Evolutionary conservation across 805 yeast genomes (phyloP), one percentile per base, ranked within the genome.

Genomic region (Saturnispora quitensis): DNA sequence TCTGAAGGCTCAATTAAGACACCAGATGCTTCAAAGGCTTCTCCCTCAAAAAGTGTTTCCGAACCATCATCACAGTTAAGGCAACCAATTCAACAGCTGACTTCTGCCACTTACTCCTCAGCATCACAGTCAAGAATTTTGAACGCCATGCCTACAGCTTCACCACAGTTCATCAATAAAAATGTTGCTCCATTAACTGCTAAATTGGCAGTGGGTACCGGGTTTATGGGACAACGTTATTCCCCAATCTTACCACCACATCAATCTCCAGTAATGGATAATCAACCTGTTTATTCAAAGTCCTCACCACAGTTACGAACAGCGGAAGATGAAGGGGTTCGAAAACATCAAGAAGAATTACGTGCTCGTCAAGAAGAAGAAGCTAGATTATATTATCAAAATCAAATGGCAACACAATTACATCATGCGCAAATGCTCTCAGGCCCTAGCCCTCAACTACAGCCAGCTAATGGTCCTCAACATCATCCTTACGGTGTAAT

Each of bases 321-420:
- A 13, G 49, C 18, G 9, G 49, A 47, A 4, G 49, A 47, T 18
- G n/a, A 18, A 13, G 18, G 18, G 10, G n/a, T 38, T 27, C 44
- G 49, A 4, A 40, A 47, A 20, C 49, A 47, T 24, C 49, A 47
- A 27, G 49, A 36, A 22, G 44, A 47, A 20, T 25, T 47, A 28
- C 43, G 49, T 18, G 38, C 17, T 40, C 43, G 49, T 17, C 44
- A 47, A 25, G 49, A 47, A 20, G 49, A 47, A 28, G 49, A 47
- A 10, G 17, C 40, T 25, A 36, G 44, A 36, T 5, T 24, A 6
- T 28, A 36, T 47, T 38, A 47, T 36, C 49, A 47, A 47, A 25
- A 31, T n/a, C 49, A 36, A 36, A 25, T 25, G 38, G 44, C 31
- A 5, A 20, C 44, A 25, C 44, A 40, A 22, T 12, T 40, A 24